A percentile compares a stretch with the other conserved stretches of the same genome.
These are phyloP conservation scores for Dioscorea cayenensis DNA, from an alignment of 116 monocot genomes.

Conservation along the genomic window DNA sequence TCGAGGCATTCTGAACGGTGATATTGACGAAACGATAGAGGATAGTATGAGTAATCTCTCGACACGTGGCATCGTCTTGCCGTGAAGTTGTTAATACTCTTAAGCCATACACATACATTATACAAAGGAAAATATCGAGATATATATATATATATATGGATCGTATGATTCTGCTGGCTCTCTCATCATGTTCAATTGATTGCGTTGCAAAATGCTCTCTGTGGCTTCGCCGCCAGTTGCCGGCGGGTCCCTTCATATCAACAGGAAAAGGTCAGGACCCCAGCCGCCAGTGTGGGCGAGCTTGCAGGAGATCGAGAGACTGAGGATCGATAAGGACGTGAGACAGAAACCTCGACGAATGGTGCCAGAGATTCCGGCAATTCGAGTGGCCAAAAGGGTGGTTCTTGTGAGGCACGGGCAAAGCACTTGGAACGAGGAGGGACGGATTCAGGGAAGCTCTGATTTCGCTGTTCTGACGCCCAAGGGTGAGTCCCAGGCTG, in stretches of 20 bases:
- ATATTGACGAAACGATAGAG: no score
- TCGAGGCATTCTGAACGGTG: no score
- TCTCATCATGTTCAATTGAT: no score
- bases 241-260: background rate
- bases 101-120: no score
- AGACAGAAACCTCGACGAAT: conserved; percentile 3
- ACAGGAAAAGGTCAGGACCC: background rate
- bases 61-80: no score
- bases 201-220: background rate
- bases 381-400: conserved; percentile 68
- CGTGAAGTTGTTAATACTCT: no score
- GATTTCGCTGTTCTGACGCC: conserved; percentile 72
- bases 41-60: no score
- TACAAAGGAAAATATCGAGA: no score
- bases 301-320: conserved; percentile 27
- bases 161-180: no score
- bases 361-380: conserved; percentile 19
- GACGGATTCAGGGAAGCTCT: conserved; percentile 94
- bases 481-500: conserved; percentile 91
- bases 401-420: conserved; percentile 91
- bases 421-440: conserved; percentile 99
- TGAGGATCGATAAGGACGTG: background rate
- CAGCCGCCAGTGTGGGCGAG: conserved; percentile 2
- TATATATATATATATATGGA: no score
- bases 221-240: conserved; percentile 11